phyloP scores from a whole-genome alignment of 805 yeast genomes.

The Suhomyces faveliae region DNA sequence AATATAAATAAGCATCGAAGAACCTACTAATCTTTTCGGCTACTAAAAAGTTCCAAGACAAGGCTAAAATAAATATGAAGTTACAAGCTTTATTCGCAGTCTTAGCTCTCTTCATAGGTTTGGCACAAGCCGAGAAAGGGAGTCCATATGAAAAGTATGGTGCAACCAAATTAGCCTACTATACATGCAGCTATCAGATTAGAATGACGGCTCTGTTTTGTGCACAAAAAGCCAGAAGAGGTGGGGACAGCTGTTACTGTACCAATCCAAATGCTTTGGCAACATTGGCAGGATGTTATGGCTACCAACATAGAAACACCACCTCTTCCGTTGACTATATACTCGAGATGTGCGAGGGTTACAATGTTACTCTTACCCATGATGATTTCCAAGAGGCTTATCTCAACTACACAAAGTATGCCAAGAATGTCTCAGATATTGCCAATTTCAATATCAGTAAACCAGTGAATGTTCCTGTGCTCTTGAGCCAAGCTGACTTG shows the following conservation, averaged over 20 bases:
- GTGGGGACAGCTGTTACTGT: slow-evolving; percentile 21
- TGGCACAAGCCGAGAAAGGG: neutral
- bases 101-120: neutral
- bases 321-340: neutral
- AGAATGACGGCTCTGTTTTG: slow-evolving; percentile 9
- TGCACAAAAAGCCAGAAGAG: neutral
- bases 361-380: slow-evolving; percentile 18
- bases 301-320: slow-evolving; percentile 9
- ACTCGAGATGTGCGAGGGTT: neutral
- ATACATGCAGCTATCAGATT: slow-evolving; percentile 11
- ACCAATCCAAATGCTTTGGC: slow-evolving; percentile 26
- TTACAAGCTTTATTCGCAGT: neutral
- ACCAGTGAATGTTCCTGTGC: slow-evolving; percentile 23
- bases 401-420: slow-evolving; percentile 14
- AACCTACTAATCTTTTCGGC: neutral
- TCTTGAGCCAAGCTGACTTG: slow-evolving; percentile 15
- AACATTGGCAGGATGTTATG: slow-evolving; percentile 30
- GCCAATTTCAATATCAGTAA: slow-evolving; percentile 20
- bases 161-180: slow-evolving; percentile 1
- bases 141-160: neutral
- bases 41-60: too few relatives aligned
- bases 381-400: slow-evolving; percentile 17
- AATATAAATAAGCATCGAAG: neutral
- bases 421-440: slow-evolving; percentile 17
- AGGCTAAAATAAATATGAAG: neutral